Evolutionary conservation across 352 stramenopile species (phyloP).

Genomic region (Phytophthora sp.): DNA sequence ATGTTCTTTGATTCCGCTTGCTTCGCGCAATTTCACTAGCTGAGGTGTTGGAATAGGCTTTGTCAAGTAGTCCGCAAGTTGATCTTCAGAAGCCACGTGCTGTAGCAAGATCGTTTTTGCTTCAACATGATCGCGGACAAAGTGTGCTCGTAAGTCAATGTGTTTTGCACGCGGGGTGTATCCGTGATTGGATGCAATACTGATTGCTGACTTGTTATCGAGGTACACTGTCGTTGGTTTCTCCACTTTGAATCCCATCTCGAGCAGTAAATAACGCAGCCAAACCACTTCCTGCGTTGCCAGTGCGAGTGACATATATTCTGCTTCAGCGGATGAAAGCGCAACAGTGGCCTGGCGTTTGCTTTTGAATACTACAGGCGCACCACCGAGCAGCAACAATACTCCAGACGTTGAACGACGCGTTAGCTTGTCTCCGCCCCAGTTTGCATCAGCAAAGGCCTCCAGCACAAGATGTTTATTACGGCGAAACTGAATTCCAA

Average conservation of each 20-base stretch:
- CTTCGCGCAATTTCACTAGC: background rate
- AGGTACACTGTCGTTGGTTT: background rate
- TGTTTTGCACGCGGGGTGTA: background rate
- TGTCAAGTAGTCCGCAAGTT: background rate
- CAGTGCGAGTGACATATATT: background rate
- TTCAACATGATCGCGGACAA: background rate
- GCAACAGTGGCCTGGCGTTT: background rate
- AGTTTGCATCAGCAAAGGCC: background rate
- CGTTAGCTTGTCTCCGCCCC: background rate
- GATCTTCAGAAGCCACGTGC: background rate
- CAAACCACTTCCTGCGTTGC: background rate
- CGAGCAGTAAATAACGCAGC: background rate
- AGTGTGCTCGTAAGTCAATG: background rate
- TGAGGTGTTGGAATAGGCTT: background rate
- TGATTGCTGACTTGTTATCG: background rate
- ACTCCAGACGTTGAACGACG: background rate
- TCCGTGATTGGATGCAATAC: background rate
- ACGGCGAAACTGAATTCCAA: background rate
- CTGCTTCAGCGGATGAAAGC: background rate
- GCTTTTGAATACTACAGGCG: background rate
- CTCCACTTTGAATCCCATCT: background rate
- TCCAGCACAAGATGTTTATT: too few relatives aligned
- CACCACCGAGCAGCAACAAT: background rate
- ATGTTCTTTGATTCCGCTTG: background rate
- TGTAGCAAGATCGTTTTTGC: background rate